These are phyloP conservation scores for Candida xyloterini DNA, from an alignment of 805 yeast genomes.

Conservation along the genomic window DNA sequence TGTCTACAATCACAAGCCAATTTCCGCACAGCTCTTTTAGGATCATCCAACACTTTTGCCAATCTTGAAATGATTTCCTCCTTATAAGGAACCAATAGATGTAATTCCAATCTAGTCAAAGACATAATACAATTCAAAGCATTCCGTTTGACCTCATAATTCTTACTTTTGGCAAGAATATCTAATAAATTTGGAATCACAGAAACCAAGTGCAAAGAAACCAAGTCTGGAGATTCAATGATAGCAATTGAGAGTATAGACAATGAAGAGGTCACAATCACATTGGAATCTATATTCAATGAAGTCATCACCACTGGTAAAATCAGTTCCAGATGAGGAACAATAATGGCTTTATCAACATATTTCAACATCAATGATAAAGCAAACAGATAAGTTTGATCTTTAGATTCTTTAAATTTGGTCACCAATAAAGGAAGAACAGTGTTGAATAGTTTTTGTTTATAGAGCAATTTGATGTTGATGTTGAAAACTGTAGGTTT, in stretches of 20 bases:
- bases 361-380: constrained; percentile 65
- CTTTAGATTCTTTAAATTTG: constrained; percentile 35
- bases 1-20: constrained; percentile 81
- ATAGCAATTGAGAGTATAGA: constrained; percentile 36
- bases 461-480: constrained; percentile 65
- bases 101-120: constrained; percentile 40
- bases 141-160: constrained; percentile 49
- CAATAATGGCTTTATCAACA: constrained; percentile 58
- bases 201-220: constrained; percentile 52
- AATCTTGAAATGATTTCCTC: constrained; percentile 46
- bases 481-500: constrained; percentile 43
- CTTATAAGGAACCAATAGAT: constrained; percentile 50
- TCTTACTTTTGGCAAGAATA: constrained; percentile 25
- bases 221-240: constrained; percentile 50
- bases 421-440: constrained; percentile 55
- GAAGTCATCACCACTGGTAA: constrained; percentile 74
- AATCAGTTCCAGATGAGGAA: constrained; percentile 60
- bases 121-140: constrained; percentile 58
- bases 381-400: constrained; percentile 56
- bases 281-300: constrained; percentile 28
- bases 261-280: constrained; percentile 26
- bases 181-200: constrained; percentile 54
- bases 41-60: constrained; percentile 62
- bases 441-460: constrained; percentile 71
- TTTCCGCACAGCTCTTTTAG: constrained; percentile 69